These are phyloP conservation scores for Penicillium antarcticum DNA, from an alignment of 495 filamentous ascomycete species.

Conservation along the genomic window DNA sequence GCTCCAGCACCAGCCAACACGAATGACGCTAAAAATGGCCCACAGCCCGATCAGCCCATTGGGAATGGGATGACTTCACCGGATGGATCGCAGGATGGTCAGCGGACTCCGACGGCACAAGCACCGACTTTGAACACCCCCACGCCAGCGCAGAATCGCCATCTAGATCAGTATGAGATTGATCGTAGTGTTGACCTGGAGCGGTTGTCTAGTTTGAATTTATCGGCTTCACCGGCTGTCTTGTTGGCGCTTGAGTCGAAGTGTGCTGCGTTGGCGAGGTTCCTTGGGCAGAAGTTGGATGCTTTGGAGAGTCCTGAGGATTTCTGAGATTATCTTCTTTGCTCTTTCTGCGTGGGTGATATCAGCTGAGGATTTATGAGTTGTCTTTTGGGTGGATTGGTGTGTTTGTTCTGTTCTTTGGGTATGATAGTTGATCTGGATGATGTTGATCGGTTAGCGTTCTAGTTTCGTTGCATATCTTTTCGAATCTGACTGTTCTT, in stretches of 20 bases:
- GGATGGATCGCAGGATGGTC: conserved; percentile 13
- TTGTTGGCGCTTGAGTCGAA: conserved; percentile 45
- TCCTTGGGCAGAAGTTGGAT: conserved; percentile 40
- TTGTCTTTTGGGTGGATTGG: too few species aligned
- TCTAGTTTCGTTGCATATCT: neutral
- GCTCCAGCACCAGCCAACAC: conserved; percentile 9
- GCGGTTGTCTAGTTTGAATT: conserved; percentile 39
- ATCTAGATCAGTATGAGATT: conserved; percentile 40
- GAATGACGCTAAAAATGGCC: conserved; percentile 5
- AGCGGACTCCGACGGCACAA: conserved; percentile 4
- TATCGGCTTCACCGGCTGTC: conserved; percentile 40
- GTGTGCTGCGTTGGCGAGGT: conserved; percentile 41
- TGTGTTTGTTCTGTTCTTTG: neutral
- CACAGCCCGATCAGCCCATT: neutral
- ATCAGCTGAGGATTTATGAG: too few species aligned
- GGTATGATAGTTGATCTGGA: neutral
- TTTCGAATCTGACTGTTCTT: too few species aligned
- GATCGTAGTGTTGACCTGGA: conserved; percentile 41
- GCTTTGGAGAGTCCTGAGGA: conserved; percentile 46
- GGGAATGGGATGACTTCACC: neutral
- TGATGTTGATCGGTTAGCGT: neutral
- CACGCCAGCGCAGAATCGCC: conserved; percentile 17
- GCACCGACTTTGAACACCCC: conserved; percentile 11
- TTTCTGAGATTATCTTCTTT: conserved; percentile 31
- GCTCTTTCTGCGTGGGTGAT: too few species aligned